Base-by-base conservation (phyloP, 257 asterid species). In the Capsicum rhomboideum region DNA sequence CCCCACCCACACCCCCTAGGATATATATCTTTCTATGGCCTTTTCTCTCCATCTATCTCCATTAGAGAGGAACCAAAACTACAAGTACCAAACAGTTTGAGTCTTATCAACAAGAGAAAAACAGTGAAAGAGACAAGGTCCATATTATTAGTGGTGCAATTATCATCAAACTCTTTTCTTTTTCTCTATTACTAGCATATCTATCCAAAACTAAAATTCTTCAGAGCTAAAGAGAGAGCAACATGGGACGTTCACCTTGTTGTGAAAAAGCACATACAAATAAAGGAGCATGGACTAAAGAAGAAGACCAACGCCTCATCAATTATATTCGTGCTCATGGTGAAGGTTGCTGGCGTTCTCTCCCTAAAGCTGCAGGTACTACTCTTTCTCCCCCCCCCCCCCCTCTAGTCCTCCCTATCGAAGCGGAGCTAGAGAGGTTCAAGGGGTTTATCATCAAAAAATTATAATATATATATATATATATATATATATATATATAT, bases 331-430 rank as follows among this genome's bases (percentile, higher is more conserved):
- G 97, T 10, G 81, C 87, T 77, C 97, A 96, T 71, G 99, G 99
- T 18, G 99, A 94, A 87, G 99, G 99, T 54, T 91, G 98, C 90
- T 96, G 99, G 99, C 98, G 98, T 84, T 93, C 98, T 74, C 98
- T 96, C 87, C 99, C 99, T 26, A 93, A 91, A 92, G 92, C 98
- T 29, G 99, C 99, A 46, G 99, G 98, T 95, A 89, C 89, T 78
- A 31, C 11, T 77, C 10, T 14, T 23, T 6, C 49, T 6, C 23
- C 46, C 63, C 21, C 59, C 3, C n/a, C n/a, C n/a, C n/a, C n/a
- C n/a, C n/a, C n/a, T n/a, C 55, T 52, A 50, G 14, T 20, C 17
- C 10, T 2, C 46, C 46, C 46, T 8, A 42, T 8, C 46, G 9
- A 6, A 9, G 50, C 50, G 11, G 11, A 46, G 52, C 52, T 46